Evolutionary conservation across 345 rosid genomes (phyloP).

Genomic region (Heritiera littoralis): DNA sequence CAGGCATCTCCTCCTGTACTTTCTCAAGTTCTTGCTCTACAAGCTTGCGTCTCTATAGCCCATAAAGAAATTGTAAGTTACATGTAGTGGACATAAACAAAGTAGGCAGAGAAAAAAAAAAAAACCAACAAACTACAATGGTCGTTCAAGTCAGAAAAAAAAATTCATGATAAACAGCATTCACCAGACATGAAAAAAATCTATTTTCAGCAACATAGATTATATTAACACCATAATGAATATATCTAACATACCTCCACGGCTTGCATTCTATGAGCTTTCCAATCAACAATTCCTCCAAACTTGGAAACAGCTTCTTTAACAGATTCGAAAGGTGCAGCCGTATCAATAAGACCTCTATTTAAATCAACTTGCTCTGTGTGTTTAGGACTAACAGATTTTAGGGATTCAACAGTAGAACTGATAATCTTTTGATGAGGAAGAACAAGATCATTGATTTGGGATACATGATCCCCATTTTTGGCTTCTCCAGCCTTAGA

Average conservation of each 20-base stretch:
- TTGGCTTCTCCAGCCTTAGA: constrained; percentile 18
- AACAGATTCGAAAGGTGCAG: constrained; percentile 90
- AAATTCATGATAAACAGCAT: constrained; percentile 4
- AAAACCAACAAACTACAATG: background rate
- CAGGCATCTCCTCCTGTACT: constrained; percentile 69
- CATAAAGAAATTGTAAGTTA: constrained; percentile 18
- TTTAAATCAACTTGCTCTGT: background rate
- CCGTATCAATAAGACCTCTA: constrained; percentile 73
- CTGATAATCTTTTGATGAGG: constrained; percentile 37
- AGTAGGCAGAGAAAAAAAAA: background rate
- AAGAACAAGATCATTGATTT: constrained; percentile 32
- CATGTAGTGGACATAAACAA: constrained; percentile 10
- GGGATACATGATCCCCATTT: constrained; percentile 15
- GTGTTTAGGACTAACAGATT: constrained; percentile 31
- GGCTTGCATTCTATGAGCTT: constrained; percentile 77
- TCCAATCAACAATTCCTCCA: constrained; percentile 98
- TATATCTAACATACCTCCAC: constrained; percentile 59
- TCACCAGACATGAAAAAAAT: background rate
- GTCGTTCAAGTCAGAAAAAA: background rate
- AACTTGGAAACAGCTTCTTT: constrained; percentile 94
- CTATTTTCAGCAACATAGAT: constrained; percentile 2
- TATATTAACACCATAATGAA: constrained; percentile 1
- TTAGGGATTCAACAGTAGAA: constrained; percentile 36
- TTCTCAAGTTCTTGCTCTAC: constrained; percentile 78
- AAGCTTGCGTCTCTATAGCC: constrained; percentile 57